Evolutionary conservation across 2,329 filamentous ascomycete genomes (phyloP), one percentile per base, ranked within the genome.

Genomic region (Penicillium sp.): DNA sequence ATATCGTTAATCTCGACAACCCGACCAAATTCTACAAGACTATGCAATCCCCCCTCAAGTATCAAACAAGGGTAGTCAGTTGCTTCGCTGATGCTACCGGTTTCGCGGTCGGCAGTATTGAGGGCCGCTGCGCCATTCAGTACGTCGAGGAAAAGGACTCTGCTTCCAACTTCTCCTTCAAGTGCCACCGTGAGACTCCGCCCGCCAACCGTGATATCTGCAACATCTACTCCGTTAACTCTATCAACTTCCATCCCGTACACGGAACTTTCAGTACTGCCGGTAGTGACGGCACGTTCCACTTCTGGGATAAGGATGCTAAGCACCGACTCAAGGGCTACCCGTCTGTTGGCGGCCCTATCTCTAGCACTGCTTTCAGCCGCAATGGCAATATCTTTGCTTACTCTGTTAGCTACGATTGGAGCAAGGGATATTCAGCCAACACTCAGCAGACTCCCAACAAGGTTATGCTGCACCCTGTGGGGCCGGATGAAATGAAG

Each of bases 181-280:
- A 97, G 76, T 99, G 94, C 75, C 94, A 99, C 74, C 91, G 94
- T 52, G 90, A 96, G 65, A 84, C 85, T 4, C 84, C 89, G 1
- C 77, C 85, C 51, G 74, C 71, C 46, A 69, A 67, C 47, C 84
- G 71, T 66, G 92, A 91, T 73, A 78, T 88, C 59, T 90, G 89
- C 64, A 94, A 93, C 68, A 94, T 97, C 64, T 94, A 92, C 79
- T 87, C 91, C 1, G 91, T 99, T 68, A 99, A 99, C 77, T 88
- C 91, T 62, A 99, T 99, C 73, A 95, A 90, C 20, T 97, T 97
- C 85, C 94, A 99, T 76, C 94, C 94, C 1, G 82, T 89, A 10
- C 92, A 97, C 74, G 94, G 94, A 67, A 99, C 94, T n/a, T 99
- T 99, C 78, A 95, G 89, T 76, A 99, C 94, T 2, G 91, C 94